Evolutionary conservation across 192 early-diverging fungal genomes (phyloP).

Genomic region (Oehlia diaphana): DNA sequence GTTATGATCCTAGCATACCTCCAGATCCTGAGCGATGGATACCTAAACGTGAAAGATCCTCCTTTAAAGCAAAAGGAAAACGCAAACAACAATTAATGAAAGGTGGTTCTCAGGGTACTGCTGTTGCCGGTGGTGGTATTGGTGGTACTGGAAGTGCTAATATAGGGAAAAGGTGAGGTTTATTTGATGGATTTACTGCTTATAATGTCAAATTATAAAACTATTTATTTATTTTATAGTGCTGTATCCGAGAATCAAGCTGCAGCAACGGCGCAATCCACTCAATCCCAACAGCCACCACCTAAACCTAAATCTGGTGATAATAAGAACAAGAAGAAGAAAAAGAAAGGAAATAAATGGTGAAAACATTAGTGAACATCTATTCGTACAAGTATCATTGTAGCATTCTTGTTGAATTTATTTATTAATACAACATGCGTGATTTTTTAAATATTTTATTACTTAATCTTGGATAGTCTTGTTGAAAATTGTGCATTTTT

Average conservation of each 20-base stretch:
- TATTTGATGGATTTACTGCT: neutral
- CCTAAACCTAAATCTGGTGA: constrained; percentile 9
- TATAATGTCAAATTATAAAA: too few species aligned
- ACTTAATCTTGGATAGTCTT: too few species aligned
- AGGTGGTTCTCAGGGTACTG: constrained; percentile 67
- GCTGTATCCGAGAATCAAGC: neutral
- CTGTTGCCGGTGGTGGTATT: constrained; percentile 65
- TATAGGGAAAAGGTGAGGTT: constrained; percentile 45
- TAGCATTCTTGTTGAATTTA: neutral
- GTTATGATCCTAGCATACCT: constrained; percentile 44
- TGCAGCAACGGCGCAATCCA: neutral
- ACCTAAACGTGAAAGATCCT: constrained; percentile 63
- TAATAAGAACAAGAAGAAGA: constrained; percentile 31
- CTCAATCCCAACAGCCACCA: neutral
- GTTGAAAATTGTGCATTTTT: too few species aligned
- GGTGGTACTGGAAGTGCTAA: constrained; percentile 74
- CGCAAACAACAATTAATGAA: constrained; percentile 53
- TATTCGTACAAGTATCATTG: neutral
- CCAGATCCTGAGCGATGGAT: constrained; percentile 77
- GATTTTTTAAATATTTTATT: too few species aligned
- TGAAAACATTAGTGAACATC: neutral
- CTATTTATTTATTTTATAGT: constrained; percentile 4
- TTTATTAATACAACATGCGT: too few species aligned
- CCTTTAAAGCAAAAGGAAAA: constrained; percentile 55
- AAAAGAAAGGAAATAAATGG: constrained; percentile 30